Evolutionary conservation across 2,329 filamentous ascomycete species (phyloP).

Genomic region (Hymenoscyphus salicellus): DNA sequence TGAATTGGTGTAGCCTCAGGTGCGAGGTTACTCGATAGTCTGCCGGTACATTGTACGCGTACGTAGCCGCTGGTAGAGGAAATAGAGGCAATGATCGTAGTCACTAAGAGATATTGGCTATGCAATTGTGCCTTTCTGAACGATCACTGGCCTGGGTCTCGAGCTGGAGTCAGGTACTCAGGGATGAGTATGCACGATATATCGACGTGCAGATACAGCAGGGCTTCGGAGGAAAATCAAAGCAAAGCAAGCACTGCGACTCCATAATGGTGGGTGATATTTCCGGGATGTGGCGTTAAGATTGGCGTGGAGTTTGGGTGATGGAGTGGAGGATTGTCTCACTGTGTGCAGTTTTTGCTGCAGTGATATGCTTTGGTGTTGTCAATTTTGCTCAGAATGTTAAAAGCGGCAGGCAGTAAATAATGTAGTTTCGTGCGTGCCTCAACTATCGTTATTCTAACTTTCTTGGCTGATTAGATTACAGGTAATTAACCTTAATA

Average conservation of each 20-base stretch:
- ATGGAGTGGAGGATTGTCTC: background rate
- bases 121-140: background rate
- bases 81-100: slow-evolving; percentile 1
- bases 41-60: background rate
- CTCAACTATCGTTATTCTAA: background rate
- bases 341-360: background rate
- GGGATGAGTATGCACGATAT: background rate
- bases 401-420: too few species aligned
- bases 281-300: background rate
- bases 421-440: too few species aligned
- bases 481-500: background rate
- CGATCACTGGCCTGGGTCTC: background rate
- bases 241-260: background rate
- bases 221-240: background rate
- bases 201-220: background rate
- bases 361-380: background rate
- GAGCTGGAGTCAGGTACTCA: background rate
- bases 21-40: background rate
- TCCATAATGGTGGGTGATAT: background rate
- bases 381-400: background rate
- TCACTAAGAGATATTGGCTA: background rate
- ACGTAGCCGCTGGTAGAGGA: background rate
- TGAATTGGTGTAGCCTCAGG: background rate
- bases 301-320: background rate
- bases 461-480: too few species aligned